Evolutionary conservation across 768 basidiomycete genomes (phyloP), one percentile per base, ranked within the genome.

Genomic region (Lyophyllum semitale): DNA sequence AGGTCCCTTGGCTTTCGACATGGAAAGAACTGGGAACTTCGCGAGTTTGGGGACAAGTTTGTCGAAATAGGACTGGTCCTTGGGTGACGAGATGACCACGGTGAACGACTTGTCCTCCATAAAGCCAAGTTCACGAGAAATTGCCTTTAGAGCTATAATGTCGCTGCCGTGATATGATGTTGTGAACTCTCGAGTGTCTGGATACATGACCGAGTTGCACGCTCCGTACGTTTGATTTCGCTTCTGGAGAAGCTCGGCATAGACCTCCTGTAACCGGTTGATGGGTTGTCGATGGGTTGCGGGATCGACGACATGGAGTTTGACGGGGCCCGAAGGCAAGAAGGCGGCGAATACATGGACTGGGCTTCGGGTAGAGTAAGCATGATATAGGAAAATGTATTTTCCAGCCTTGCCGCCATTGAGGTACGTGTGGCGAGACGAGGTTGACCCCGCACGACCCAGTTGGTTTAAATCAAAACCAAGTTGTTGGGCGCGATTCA

Each of bases 311-410:
- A 97, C 74, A 67, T 94, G 95, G 2, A 98, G 76, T 63, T 87
- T 89, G 33, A 87, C 86, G 9, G 72, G 59, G 0, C 87, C 88
- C 26, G 68, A 74, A 0, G 93, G 93, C 32, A 87, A 77, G 75
- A 98, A 96, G 29, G 97, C 76, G 0, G 89, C 89, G 63, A 96
- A 95, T 17, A 97, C 83, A 62, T 98, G 94, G 20, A 96, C 80
- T 7, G 85, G 80, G 0, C 84, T 83, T 44, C 78, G 88, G 50
- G 83, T 81, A 11, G 93, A 84, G 54, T 79, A 84, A 18, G 89
- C 89, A 57, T 98, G 96, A 65, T 93, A 97, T 13, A 98, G 79
- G 74, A 96, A 88, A 54, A 94, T 77, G 68, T 92, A 91, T 67
- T 91, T 92, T 40, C 84, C 78, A 8, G 77, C 75, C 54, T 76